These are phyloP conservation scores for Penicillium sp. DNA, from an alignment of 2,329 filamentous ascomycete species.

Conservation along the genomic window DNA sequence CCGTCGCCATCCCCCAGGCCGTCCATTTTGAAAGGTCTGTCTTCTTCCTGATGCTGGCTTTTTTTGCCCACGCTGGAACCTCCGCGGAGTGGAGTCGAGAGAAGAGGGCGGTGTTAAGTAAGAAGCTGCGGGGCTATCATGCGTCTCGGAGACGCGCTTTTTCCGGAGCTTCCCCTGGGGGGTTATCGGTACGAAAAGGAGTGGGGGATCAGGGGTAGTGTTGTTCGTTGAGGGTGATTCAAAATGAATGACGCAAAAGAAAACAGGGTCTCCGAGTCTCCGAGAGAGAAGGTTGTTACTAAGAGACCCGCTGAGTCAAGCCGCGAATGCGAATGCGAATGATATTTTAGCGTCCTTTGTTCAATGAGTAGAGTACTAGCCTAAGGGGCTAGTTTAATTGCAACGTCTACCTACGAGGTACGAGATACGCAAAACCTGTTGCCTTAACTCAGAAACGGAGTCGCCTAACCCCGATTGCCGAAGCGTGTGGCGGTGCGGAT, in stretches of 20 bases:
- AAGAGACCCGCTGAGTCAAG: conserved; percentile 9
- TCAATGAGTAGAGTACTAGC: not conserved
- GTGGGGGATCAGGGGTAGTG: not conserved
- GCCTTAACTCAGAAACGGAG: conserved; percentile 15
- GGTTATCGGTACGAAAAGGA: conserved; percentile 3
- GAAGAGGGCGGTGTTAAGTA: conserved; percentile 20
- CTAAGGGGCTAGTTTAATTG: not conserved
- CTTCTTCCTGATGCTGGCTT: not conserved
- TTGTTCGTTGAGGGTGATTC: not conserved
- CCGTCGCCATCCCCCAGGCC: conserved; percentile 44
- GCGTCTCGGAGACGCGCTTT: conserved; percentile 12
- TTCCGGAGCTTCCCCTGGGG: conserved; percentile 11
- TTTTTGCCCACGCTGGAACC: conserved; percentile 9
- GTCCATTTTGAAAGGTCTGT: conserved; percentile 32
- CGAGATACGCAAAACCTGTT: conserved; percentile 2
- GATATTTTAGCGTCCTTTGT: not conserved
- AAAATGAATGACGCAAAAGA: conserved; percentile 11
- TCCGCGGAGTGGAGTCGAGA: conserved; percentile 24
- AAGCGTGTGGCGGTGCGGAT: conserved; percentile 7
- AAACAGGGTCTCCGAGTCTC: not conserved
- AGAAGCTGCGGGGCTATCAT: conserved; percentile 23
- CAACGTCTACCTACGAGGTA: not conserved
- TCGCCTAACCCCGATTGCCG: conserved; percentile 22
- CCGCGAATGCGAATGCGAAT: conserved; percentile 4
- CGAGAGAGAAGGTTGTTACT: not conserved